A percentile compares a stretch with the other conserved stretches of the same genome.
phyloP scores from a whole-genome alignment of 164 flowering plant species.

The Piper longum region DNA sequence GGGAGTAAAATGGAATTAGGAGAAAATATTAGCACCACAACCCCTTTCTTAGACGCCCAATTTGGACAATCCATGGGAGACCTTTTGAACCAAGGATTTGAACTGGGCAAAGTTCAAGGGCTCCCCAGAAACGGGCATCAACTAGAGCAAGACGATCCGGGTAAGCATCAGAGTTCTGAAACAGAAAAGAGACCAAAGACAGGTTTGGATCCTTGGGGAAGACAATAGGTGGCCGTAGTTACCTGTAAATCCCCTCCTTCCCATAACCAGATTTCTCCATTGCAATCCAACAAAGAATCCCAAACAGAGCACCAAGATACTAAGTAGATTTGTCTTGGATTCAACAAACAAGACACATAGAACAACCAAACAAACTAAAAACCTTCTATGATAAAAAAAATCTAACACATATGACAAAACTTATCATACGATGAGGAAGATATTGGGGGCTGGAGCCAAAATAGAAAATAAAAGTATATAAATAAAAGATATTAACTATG shows the following conservation, averaged over 20 bases:
- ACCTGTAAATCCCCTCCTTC: constrained; percentile 42
- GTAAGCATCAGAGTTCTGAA: constrained; percentile 46
- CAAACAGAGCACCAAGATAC: neutral
- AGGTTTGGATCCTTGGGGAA: constrained; percentile 43
- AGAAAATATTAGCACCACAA: constrained; percentile 56
- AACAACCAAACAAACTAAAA: too few relatives aligned
- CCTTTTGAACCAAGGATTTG: constrained; percentile 26
- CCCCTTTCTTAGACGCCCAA: constrained; percentile 49
- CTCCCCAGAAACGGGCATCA: constrained; percentile 38
- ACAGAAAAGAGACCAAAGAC: constrained; percentile 54
- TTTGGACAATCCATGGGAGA: constrained; percentile 33
- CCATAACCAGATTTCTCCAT: constrained; percentile 49
- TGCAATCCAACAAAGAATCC: neutral
- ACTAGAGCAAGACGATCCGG: constrained; percentile 43
- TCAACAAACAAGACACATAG: neutral
- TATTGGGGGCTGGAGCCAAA: too few relatives aligned
- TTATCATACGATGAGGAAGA: too few relatives aligned
- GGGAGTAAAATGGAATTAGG: constrained; percentile 66
- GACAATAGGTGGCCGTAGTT: constrained; percentile 41
- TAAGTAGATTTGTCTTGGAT: neutral
- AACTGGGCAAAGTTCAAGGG: constrained; percentile 35
- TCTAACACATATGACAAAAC: too few relatives aligned
- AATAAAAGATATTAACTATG: too few relatives aligned
- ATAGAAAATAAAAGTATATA: too few relatives aligned
- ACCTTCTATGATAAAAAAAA: too few relatives aligned